Evolutionary conservation across 2,329 filamentous ascomycete genomes (phyloP).

Genomic region (Arthrobotrys megalospora): DNA sequence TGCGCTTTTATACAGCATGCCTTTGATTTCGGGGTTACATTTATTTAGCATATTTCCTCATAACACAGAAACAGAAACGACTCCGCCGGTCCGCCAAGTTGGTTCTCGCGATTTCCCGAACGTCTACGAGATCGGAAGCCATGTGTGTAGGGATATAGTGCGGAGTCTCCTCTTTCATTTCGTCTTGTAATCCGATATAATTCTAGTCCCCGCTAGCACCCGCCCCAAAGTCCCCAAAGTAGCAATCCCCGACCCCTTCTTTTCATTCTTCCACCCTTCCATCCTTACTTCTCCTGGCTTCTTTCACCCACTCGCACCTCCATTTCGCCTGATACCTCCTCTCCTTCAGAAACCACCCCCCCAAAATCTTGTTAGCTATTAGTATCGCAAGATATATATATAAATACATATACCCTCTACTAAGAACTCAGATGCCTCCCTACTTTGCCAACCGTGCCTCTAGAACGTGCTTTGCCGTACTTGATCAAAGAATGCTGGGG

Average conservation of each 20-base stretch:
- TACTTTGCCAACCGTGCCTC: not conserved
- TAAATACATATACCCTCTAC: not conserved
- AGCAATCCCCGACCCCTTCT: not conserved
- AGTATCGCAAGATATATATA: slow-evolving; percentile 3
- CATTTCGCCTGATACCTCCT: slow-evolving; percentile 4
- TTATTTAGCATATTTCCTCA: slow-evolving; percentile 13
- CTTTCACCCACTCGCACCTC: not conserved
- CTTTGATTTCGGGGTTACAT: slow-evolving; percentile 13
- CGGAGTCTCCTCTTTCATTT: slow-evolving; percentile 32
- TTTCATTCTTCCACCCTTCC: not conserved
- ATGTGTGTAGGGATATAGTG: slow-evolving; percentile 7
- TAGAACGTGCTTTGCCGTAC: not conserved
- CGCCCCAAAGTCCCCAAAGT: not conserved
- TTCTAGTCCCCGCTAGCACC: not conserved
- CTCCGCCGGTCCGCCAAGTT: slow-evolving; percentile 12
- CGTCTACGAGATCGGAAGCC: slow-evolving; percentile 1
- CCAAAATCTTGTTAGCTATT: slow-evolving; percentile 2
- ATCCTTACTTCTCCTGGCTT: not conserved
- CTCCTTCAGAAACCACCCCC: not conserved
- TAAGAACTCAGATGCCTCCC: not conserved
- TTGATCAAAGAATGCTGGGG: not conserved
- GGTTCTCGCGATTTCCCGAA: slow-evolving; percentile 27
- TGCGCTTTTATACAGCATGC: slow-evolving; percentile 17
- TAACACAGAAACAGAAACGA: slow-evolving; percentile 6
- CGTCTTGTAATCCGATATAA: slow-evolving; percentile 15